Evolutionary conservation across 192 early-diverging fungal species (phyloP), one percentile per base, ranked within the genome.

Genomic region (Helicostylum pulchrum): DNA sequence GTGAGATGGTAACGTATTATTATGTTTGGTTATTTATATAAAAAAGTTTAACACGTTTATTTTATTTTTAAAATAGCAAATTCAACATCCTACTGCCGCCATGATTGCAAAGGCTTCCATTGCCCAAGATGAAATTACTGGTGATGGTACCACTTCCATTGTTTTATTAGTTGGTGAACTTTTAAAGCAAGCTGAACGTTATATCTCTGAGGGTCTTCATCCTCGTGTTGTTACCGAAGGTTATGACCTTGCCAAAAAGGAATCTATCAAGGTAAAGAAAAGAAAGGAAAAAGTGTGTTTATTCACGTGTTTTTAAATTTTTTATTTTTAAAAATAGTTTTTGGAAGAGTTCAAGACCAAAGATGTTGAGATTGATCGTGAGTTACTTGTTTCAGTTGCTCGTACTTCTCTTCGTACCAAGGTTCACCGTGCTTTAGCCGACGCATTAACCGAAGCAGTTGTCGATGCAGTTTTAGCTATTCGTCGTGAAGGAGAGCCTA

Each of bases 31-130:
- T 11, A 46, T 17, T 43, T 31, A 12, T 19, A 14, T 1, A 19
- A 48, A 17, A 48, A 14, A 17, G 12, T 17, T 51, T 12, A 48
- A 19, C 36, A 19, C 19, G 26, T 34, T n/a, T n/a, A n/a, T n/a
- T 32, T 34, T 34, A 20, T 34, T 56, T 56, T 56, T 39, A 10
- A 15, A 30, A 36, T 74, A 93, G 93, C 97, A 99, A 95, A 99
- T 99, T 78, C 95, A 97, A 90, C 95, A 99, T 78, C 97, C 97
- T 7, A 97, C 95, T 4, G 97, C 97, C 21, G 90, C 92, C 61
- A 99, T 99, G 97, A 97, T 99, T 76, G 97, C 97, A 21, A 86
- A 95, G 15, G 93, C 97, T n/a, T 95, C 97, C 1, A 97, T 94
- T 20, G 96, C 96, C 26, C 97, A 99, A 79, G 97, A 99, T 80